A percentile compares a stretch with the other conserved stretches of the same genome.
phyloP scores from a whole-genome alignment of 192 early-diverging fungal genomes.

The Mortierella antarctica region DNA sequence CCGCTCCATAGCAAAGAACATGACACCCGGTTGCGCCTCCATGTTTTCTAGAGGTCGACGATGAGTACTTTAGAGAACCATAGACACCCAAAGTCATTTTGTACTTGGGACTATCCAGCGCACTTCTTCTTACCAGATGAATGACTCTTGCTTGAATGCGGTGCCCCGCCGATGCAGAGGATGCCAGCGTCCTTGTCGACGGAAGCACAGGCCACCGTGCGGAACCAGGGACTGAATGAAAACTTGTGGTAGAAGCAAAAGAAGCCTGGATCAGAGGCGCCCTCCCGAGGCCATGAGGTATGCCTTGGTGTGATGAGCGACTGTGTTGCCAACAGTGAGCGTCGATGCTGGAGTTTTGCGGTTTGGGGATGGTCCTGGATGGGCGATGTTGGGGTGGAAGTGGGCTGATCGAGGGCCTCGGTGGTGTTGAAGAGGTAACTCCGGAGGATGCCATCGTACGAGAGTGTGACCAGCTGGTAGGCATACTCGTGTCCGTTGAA shows the following conservation, averaged over 20 bases:
- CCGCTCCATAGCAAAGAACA: conserved; percentile 17
- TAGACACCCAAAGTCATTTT: background rate
- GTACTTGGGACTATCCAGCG: background rate
- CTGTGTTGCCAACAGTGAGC: conserved; percentile 37
- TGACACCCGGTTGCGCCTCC: conserved; percentile 1
- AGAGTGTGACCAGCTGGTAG: conserved; percentile 64
- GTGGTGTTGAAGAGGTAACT: conserved; percentile 65
- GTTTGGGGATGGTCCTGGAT: background rate
- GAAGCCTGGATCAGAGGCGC: conserved; percentile 55
- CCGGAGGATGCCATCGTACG: conserved; percentile 62
- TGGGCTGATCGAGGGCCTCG: conserved; percentile 23
- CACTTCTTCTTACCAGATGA: background rate
- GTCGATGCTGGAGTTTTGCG: conserved; percentile 20
- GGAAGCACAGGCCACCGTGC: conserved; percentile 55
- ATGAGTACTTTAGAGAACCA: background rate
- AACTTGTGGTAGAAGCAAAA: conserved; percentile 63
- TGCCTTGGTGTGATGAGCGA: conserved; percentile 29
- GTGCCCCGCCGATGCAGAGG: conserved; percentile 58
- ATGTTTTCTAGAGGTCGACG: background rate
- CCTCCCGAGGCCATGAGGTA: conserved; percentile 56
- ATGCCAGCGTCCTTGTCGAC: conserved; percentile 53
- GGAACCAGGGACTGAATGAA: conserved; percentile 56
- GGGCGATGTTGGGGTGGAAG: conserved; percentile 7
- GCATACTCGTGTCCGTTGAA: conserved; percentile 60
- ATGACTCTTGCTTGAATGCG: conserved; percentile 9